Base-by-base conservation (phyloP, 495 filamentous ascomycete species). In the Bryoglossum gracile region DNA sequence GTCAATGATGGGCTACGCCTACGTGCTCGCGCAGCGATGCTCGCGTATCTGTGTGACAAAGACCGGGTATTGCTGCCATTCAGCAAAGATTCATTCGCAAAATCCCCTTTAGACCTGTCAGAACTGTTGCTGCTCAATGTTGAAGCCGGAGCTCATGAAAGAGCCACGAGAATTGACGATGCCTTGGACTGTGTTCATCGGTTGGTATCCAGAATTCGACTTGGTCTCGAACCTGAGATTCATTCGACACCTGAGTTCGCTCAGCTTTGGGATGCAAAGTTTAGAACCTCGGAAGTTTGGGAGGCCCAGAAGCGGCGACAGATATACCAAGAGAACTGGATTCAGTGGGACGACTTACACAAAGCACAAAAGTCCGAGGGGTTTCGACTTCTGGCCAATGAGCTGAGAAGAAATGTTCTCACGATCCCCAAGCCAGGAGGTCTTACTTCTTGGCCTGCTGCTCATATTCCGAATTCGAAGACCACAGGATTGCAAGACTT, bases 321-420 rank as follows among this genome's bases (percentile, higher is more conserved):
- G 22, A 32, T 44, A 9, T 44, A 44, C 32, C 25, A 3, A 3
- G 42, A 44, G 23, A 44, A 44, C 42, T 44, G 24, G 21, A 10
- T 44, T 18, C 42, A 44, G n/a, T 28, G 21, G 22, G 42, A 44
- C 11, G 42, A 44, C 11, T 10, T 44, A 9, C 22, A 44, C 3
- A 44, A 32, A 32, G 8, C 17, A 9, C 8, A 32, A 9, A 28
- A 32, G 13, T 44, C 9, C 26, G 42, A 44, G 17, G 26, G 22
- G 3, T 30, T 32, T 9, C 8, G 17, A 16, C 17, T 44, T 16
- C 18, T 44, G 8, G 23, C 13, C 3, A 18, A 44, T 4, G 8
- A 19, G 25, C 25, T 44, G n/a, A 33, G 17, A n/a, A 5, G 10
- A 10, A 16, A 4, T 30, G 25, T 16, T 44, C 17, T 32, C 4